Evolutionary conservation across 345 rosid species (phyloP).

Genomic region (Laguncularia racemosa): DNA sequence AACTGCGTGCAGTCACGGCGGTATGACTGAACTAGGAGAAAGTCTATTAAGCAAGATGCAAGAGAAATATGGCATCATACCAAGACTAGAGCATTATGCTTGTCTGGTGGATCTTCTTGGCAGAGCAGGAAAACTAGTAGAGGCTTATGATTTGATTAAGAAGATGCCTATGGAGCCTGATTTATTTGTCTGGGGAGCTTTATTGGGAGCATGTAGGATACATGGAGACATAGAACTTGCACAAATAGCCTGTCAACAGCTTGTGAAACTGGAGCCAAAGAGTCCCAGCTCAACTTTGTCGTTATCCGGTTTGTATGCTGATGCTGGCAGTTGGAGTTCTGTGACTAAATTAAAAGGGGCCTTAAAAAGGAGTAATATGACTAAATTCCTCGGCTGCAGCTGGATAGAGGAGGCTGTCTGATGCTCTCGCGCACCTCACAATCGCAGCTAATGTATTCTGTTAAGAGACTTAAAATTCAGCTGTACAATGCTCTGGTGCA

Average conservation of each 20-base stretch:
- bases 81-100: conserved; percentile 79
- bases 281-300: conserved; percentile 48
- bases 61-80: conserved; percentile 43
- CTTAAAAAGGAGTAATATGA: conserved; percentile 33
- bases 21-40: conserved; percentile 57
- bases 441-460: neutral
- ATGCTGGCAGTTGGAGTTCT: conserved; percentile 51
- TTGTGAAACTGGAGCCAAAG: conserved; percentile 63
- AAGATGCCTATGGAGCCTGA: conserved; percentile 65
- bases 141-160: conserved; percentile 53
- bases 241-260: conserved; percentile 49
- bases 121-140: conserved; percentile 57
- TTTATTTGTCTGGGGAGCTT: conserved; percentile 85
- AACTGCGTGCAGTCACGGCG: conserved; percentile 74
- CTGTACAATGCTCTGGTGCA: neutral
- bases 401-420: conserved; percentile 41
- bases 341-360: conserved; percentile 45
- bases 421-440: neutral
- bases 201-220: conserved; percentile 76
- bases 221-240: conserved; percentile 67
- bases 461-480: neutral
- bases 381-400: conserved; percentile 52
- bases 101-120: conserved; percentile 82
- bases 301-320: conserved; percentile 53
- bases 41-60: conserved; percentile 60